Percentiles rank a stretch among this genome's conserved stretches.
These are phyloP conservation scores for Pneumocystis jirovecii DNA, from an alignment of 1,139 yeast genomes.

Conservation along the genomic window DNA sequence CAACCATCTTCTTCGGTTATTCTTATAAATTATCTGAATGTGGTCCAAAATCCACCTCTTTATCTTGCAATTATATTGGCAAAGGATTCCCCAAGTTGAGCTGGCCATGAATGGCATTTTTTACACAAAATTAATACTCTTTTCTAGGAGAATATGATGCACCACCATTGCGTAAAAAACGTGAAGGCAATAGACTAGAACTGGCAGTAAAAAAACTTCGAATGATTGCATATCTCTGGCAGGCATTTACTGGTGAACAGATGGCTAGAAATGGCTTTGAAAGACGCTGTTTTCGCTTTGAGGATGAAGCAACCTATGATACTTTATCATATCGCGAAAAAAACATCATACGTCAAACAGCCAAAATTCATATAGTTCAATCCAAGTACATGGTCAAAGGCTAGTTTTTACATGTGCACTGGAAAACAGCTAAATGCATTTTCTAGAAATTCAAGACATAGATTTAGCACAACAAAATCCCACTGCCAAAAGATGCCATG, in stretches of 20 bases:
- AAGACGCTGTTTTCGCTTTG: conserved; percentile 61
- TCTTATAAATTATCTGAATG: conserved; percentile 39
- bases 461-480: conserved; percentile 77
- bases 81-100: conserved; percentile 54
- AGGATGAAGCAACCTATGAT: conserved; percentile 46
- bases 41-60: conserved; percentile 57
- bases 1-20: neutral
- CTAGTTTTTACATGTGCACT: neutral
- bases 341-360: conserved; percentile 37
- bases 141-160: conserved; percentile 7
- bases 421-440: no score
- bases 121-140: neutral
- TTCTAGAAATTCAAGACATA: conserved; percentile 51
- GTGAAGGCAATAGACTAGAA: conserved; percentile 56
- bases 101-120: conserved; percentile 39
- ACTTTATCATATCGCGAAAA: conserved; percentile 24
- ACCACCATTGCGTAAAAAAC: conserved; percentile 15
- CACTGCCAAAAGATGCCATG: conserved; percentile 58
- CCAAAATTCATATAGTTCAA: conserved; percentile 63
- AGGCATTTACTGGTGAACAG: conserved; percentile 84
- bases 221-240: conserved; percentile 80
- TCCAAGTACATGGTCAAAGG: conserved; percentile 45
- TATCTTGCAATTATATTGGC: conserved; percentile 70
- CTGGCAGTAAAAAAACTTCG: conserved; percentile 66
- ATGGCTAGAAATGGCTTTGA: conserved; percentile 72